Evolutionary conservation across 1,284 basidiomycete species (phyloP).

Genomic region (Cryptococcus hybrid): DNA sequence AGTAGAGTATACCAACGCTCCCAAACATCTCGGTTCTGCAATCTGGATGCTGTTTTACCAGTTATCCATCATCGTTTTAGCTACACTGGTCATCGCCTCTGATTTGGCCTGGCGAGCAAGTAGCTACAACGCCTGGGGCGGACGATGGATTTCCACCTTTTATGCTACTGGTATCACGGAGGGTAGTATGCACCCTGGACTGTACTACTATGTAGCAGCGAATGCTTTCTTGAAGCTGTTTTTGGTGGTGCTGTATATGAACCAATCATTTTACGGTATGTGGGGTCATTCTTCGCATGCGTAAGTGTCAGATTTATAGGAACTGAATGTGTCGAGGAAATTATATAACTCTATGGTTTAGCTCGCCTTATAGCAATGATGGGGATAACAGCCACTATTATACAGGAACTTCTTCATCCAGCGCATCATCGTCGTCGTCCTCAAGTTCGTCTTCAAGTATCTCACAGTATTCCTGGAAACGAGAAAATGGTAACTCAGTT

Average conservation of each 20-base stretch:
- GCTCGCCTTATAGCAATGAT: background rate
- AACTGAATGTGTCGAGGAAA: background rate
- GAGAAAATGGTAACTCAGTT: background rate
- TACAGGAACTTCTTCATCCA: background rate
- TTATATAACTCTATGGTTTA: background rate
- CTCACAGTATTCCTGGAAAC: conserved; percentile 1
- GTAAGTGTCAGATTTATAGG: conserved; percentile 1
- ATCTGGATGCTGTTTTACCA: conserved; percentile 22
- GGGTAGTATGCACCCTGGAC: conserved; percentile 12
- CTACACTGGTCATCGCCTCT: conserved; percentile 21
- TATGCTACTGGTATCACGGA: conserved; percentile 20
- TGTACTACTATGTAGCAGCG: conserved; percentile 16
- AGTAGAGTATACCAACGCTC: conserved; percentile 26
- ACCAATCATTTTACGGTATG: conserved; percentile 30
- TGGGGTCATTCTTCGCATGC: conserved; percentile 9
- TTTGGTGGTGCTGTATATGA: conserved; percentile 26
- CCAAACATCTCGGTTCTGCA: conserved; percentile 22
- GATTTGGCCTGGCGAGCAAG: conserved; percentile 21
- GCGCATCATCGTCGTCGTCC: background rate
- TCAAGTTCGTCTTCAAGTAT: background rate
- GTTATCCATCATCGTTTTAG: conserved; percentile 21
- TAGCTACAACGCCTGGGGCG: conserved; percentile 11
- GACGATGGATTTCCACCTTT: conserved; percentile 17
- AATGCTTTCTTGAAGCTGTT: conserved; percentile 25
- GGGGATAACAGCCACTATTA: background rate